These are phyloP conservation scores for Neurospora sp. DNA, from an alignment of 495 filamentous ascomycete genomes.

Conservation along the genomic window DNA sequence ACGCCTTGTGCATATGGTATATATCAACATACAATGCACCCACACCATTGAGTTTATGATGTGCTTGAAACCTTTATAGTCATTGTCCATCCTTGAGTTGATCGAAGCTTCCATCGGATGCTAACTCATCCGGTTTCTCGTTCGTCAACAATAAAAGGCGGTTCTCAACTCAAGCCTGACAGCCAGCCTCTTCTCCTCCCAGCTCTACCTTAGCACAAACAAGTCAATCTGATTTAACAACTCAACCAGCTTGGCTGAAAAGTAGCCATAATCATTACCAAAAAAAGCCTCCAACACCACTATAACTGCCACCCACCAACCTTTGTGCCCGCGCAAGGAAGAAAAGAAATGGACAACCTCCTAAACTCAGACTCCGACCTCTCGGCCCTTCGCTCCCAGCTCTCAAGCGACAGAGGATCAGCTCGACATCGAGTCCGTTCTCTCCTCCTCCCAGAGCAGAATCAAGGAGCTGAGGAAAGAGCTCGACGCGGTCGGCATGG, in stretches of 20 bases:
- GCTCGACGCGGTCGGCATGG: not conserved
- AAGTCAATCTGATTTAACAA: too few species aligned
- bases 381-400: not conserved
- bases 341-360: too few species aligned
- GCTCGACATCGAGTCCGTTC: not conserved
- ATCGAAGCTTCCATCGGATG: not conserved
- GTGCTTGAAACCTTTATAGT: not conserved
- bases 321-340: too few species aligned
- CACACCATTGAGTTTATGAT: not conserved
- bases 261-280: too few species aligned
- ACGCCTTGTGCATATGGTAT: not conserved
- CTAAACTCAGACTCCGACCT: too few species aligned
- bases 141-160: not conserved
- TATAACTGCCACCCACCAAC: too few species aligned
- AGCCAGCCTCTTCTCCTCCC: not conserved
- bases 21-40: not conserved
- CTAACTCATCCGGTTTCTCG: not conserved
- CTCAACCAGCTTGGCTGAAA: too few species aligned
- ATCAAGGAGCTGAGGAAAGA: not conserved
- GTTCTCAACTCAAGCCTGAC: not conserved
- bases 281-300: too few species aligned
- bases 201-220: not conserved
- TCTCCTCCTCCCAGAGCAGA: accelerated
- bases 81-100: not conserved
- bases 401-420: not conserved